A percentile compares a stretch with the other conserved stretches of the same genome.
phyloP scores from a whole-genome alignment of 139 green algal species.

The Tetradesmus lagerheimii region DNA sequence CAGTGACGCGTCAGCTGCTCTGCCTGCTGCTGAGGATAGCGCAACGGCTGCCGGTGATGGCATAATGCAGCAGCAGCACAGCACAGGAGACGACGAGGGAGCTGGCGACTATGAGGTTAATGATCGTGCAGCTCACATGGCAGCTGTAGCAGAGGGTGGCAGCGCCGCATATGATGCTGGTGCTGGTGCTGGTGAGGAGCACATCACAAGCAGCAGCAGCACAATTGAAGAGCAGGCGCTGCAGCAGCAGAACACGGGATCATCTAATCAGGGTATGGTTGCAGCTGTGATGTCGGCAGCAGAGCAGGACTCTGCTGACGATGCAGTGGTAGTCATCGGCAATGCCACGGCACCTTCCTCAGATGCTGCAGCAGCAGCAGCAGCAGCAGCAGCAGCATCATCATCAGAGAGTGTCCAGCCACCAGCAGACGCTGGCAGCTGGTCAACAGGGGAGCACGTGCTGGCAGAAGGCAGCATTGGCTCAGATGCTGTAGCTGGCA shows the following conservation, averaged over 20 bases:
- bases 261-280: neutral
- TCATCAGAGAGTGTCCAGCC: neutral
- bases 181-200: neutral
- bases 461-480: neutral
- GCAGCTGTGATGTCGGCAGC: neutral
- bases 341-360: neutral
- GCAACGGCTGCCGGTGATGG: neutral
- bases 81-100: neutral
- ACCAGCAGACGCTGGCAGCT: neutral
- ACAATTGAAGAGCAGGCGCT: neutral
- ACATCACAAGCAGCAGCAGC: constrained; percentile 23
- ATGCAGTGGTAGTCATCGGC: neutral
- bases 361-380: neutral
- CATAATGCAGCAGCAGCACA: neutral
- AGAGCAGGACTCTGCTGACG: neutral
- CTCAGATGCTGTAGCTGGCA: neutral
- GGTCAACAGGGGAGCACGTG: neutral
- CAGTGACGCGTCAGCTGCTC: neutral
- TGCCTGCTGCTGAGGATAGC: neutral
- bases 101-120: neutral
- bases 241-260: neutral
- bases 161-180: neutral
- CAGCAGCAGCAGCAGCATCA: neutral
- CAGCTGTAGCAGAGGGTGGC: neutral
- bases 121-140: neutral